phyloP scores from a whole-genome alignment of 2,329 filamentous ascomycete species.

The Fusarium piperis region DNA sequence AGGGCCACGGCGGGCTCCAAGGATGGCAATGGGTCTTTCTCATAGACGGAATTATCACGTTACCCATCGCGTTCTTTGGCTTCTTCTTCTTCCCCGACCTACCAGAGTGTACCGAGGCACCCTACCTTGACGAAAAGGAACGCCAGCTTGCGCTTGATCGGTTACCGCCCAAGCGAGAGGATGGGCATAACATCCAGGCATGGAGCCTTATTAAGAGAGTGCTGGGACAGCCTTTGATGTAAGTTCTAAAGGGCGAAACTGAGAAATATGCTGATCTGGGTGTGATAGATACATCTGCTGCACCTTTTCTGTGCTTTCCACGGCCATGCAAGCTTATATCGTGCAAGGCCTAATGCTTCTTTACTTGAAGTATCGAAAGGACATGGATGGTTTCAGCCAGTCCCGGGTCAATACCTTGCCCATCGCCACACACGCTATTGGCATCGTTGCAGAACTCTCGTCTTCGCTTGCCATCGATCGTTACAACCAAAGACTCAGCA shows the following conservation, averaged over 20 bases:
- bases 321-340: constrained; percentile 35
- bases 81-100: constrained; percentile 38
- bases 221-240: constrained; percentile 42
- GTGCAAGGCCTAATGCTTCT: constrained; percentile 41
- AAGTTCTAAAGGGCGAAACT: background rate
- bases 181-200: constrained; percentile 47
- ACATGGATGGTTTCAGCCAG: constrained; percentile 33
- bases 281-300: constrained; percentile 19
- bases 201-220: constrained; percentile 44
- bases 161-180: constrained; percentile 45
- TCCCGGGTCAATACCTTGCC: constrained; percentile 41
- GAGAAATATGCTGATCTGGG: too few relatives aligned
- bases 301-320: constrained; percentile 44
- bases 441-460: constrained; percentile 36
- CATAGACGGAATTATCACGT: constrained; percentile 34
- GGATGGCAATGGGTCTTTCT: constrained; percentile 60
- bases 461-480: constrained; percentile 35
- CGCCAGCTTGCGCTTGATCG: constrained; percentile 45
- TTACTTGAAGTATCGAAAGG: constrained; percentile 35
- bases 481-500: constrained; percentile 5
- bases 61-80: constrained; percentile 32
- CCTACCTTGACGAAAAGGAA: constrained; percentile 48
- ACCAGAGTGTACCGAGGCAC: constrained; percentile 49
- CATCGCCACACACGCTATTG: constrained; percentile 38
- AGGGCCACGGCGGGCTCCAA: constrained; percentile 51